phyloP scores from a whole-genome alignment of 2,329 filamentous ascomycete species.

The Aspergillus neotritici region DNA sequence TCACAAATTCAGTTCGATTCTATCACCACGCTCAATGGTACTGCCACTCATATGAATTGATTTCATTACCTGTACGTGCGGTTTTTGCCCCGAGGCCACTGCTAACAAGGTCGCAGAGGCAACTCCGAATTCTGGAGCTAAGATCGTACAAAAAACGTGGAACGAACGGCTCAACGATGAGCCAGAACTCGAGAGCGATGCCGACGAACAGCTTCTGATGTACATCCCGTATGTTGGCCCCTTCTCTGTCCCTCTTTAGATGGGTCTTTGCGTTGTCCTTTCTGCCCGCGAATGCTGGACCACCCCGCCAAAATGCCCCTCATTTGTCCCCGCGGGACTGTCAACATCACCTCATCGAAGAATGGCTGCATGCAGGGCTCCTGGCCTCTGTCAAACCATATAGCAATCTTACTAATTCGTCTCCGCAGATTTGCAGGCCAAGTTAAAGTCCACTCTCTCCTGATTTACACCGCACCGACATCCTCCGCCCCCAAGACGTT shows the following conservation, averaged over 20 bases:
- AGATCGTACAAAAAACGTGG: constrained; percentile 87
- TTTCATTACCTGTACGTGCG: too few species aligned
- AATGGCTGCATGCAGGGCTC: too few species aligned
- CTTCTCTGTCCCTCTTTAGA: not conserved
- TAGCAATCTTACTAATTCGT: too few species aligned
- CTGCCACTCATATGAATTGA: too few species aligned
- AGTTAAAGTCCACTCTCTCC: constrained; percentile 83
- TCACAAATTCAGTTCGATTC: constrained; percentile 85
- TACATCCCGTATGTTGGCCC: constrained; percentile 65
- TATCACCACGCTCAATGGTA: constrained; percentile 74
- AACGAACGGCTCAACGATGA: constrained; percentile 63
- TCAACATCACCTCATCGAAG: not conserved
- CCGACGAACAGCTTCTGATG: constrained; percentile 91
- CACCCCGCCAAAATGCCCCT: constrained; percentile 24
- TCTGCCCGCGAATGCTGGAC: not conserved
- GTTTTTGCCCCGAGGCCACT: not conserved
- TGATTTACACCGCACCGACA: constrained; percentile 72
- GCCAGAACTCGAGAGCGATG: constrained; percentile 77
- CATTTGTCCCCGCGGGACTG: constrained; percentile 4
- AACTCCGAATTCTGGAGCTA: constrained; percentile 60
- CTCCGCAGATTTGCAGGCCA: constrained; percentile 76
- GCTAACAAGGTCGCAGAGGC: constrained; percentile 44
- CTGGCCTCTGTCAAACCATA: too few species aligned
- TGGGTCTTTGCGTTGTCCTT: not conserved
- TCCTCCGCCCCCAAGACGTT: constrained; percentile 71